Evolutionary conservation across 2,329 filamentous ascomycete genomes (phyloP).

Genomic region (Cryphonectria naterciae): DNA sequence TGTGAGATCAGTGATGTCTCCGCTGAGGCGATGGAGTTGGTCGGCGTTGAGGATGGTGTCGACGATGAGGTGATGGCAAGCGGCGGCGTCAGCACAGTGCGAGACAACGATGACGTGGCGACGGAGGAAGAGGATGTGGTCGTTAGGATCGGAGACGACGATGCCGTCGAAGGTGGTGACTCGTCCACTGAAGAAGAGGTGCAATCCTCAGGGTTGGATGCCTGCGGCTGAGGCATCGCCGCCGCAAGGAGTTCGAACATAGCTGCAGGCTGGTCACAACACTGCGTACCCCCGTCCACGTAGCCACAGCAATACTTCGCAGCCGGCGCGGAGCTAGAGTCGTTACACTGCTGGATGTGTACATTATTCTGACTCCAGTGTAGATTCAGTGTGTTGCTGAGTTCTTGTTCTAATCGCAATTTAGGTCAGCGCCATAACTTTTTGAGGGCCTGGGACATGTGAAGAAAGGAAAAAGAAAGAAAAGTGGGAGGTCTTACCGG

Average conservation of each 20-base stretch:
- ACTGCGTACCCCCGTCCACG: slow-evolving; percentile 5
- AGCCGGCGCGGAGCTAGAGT: background rate
- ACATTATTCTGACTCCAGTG: slow-evolving; percentile 9
- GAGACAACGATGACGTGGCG: background rate
- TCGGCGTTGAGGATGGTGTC: slow-evolving; percentile 1
- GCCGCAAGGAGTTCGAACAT: slow-evolving; percentile 7
- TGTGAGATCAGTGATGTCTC: background rate
- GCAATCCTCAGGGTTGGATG: background rate
- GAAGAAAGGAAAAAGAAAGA: background rate
- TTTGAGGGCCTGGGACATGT: background rate
- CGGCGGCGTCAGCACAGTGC: background rate
- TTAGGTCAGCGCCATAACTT: background rate
- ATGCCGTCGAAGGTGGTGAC: background rate
- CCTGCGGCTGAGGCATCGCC: background rate
- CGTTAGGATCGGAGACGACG: background rate
- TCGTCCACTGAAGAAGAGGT: background rate
- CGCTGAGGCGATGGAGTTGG: background rate
- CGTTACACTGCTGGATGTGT: slow-evolving; percentile 16
- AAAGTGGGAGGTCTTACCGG: background rate
- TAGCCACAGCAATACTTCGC: slow-evolving; percentile 15
- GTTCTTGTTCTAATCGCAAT: background rate
- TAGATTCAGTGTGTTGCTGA: background rate
- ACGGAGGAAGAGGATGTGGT: background rate
- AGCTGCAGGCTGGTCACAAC: slow-evolving; percentile 11
- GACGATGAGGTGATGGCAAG: background rate